phyloP scores from a whole-genome alignment of 2,329 filamentous ascomycete species.

The Epichloe typhina region DNA sequence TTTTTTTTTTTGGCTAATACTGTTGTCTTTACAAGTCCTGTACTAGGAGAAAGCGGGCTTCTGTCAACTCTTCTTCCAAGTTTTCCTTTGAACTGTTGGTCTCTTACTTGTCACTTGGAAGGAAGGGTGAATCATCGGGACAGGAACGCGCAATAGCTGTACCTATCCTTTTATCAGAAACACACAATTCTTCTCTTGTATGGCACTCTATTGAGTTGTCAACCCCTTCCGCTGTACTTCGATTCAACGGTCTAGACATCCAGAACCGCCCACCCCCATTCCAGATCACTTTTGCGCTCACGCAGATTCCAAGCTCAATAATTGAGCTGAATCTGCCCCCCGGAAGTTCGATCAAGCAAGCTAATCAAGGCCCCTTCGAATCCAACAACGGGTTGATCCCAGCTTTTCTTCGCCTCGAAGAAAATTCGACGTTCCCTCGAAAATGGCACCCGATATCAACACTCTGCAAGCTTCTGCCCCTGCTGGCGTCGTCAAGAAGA shows the following conservation, averaged over 20 bases:
- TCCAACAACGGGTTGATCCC: background rate
- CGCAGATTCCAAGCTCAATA: background rate
- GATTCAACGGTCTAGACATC: background rate
- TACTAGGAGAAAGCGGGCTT: background rate
- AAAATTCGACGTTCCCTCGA: conserved; percentile 1
- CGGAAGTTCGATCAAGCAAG: background rate
- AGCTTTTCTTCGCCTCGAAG: background rate
- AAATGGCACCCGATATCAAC: conserved; percentile 64
- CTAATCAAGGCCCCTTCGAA: background rate
- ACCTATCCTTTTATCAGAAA: conserved; percentile 12
- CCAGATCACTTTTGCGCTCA: background rate
- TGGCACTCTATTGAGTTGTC: conserved; percentile 6
- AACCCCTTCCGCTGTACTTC: conserved; percentile 2
- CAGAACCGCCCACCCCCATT: background rate
- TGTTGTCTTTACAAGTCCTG: background rate
- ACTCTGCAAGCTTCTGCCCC: conserved; percentile 47
- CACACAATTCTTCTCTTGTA: conserved; percentile 8
- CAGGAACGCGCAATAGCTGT: conserved; percentile 10
- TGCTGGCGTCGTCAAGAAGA: conserved; percentile 10
- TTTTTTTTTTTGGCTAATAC: background rate
- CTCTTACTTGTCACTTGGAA: background rate
- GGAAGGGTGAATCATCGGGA: background rate
- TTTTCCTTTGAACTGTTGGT: background rate
- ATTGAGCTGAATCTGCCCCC: background rate
- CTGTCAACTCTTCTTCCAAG: background rate